Percentiles rank a stretch among this genome's conserved stretches.
These are phyloP conservation scores for Ceratobasidium papillatum DNA, from an alignment of 1,284 basidiomycete genomes.

Conservation along the genomic window DNA sequence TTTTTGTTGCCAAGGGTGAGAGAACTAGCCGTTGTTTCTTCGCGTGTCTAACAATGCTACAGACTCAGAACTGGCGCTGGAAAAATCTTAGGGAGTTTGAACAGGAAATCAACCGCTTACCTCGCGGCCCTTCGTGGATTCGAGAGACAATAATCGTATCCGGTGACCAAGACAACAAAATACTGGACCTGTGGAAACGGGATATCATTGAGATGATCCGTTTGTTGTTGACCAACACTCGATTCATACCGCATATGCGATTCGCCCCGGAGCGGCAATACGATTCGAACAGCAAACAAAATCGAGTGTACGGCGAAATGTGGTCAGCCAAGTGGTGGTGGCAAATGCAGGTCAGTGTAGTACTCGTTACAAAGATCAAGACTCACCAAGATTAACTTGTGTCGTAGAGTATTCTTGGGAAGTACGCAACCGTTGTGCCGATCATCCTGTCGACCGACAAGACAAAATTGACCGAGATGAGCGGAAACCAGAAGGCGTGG, in stretches of 20 bases:
- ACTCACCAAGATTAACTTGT: background rate
- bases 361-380: no score
- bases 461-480: slow-evolving; percentile 38
- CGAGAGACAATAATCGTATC: background rate
- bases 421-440: slow-evolving; percentile 39
- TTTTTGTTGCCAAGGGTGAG: background rate
- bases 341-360: slow-evolving; percentile 33
- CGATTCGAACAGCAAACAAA: background rate
- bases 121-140: background rate
- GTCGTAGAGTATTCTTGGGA: slow-evolving; percentile 26
- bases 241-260: slow-evolving; percentile 18
- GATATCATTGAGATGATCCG: slow-evolving; percentile 51
- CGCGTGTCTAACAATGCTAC: background rate
- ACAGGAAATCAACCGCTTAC: background rate
- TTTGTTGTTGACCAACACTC: slow-evolving; percentile 45
- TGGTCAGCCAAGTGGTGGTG: slow-evolving; percentile 43
- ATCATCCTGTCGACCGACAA: slow-evolving; percentile 42
- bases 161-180: slow-evolving; percentile 42
- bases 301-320: slow-evolving; percentile 35
- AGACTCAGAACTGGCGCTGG: background rate
- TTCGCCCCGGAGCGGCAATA: slow-evolving; percentile 20
- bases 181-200: slow-evolving; percentile 50
- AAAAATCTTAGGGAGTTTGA: background rate
- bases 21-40: no score
- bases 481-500: slow-evolving; percentile 39